Base-by-base conservation (phyloP, 1,284 basidiomycete genomes). In the Schizopora paradoxa region DNA sequence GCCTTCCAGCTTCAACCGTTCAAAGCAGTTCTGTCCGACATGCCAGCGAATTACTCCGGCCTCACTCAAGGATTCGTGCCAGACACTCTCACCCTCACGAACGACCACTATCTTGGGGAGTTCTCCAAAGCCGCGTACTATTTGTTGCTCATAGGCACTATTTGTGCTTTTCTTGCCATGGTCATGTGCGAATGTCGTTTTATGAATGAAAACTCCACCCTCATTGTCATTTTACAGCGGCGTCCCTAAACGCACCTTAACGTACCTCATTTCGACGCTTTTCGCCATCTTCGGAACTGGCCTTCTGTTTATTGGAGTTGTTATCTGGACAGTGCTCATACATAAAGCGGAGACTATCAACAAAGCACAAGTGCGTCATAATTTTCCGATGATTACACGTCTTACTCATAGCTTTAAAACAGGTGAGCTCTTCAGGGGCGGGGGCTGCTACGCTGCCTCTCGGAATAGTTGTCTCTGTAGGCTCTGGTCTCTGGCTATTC, bases 271-370 rank as follows among this genome's bases (percentile, higher is more conserved):
- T 21, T 87, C 87, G 1, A 74, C 83, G 2, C 61, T 73, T 2
- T 74, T 82, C 54, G 73, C 82, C 21, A 63, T 81, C 43, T 52
- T 82, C 23, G 79, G 79, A 23, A 74, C 76, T 41, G 47, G 84
- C 16, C 70, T 85, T 46, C 59, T 86, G 39, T 69, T 90, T 40
- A 76, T 86, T 29, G 84, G 79, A 14, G 79, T 79, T 10, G 72
- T 77, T 31, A 78, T 89, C 48, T 90, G 85, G 83, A 88, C 87
- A 3, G 74, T 79, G 38, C 70, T 86, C 41, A 72, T 90, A 35
- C 76, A 79, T 55, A 83, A 80, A 58, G 67, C 73, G 2, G 66
- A 79, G 55, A 65, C 63, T 23, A 68, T 89, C 49, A 87, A 87
- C 58, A 59, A 65, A 31, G 45, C 47, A 14, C 39, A n/a, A 10